These are phyloP conservation scores for Periconia macrospinosa DNA, from an alignment of 2,329 filamentous ascomycete species.

Conservation along the genomic window DNA sequence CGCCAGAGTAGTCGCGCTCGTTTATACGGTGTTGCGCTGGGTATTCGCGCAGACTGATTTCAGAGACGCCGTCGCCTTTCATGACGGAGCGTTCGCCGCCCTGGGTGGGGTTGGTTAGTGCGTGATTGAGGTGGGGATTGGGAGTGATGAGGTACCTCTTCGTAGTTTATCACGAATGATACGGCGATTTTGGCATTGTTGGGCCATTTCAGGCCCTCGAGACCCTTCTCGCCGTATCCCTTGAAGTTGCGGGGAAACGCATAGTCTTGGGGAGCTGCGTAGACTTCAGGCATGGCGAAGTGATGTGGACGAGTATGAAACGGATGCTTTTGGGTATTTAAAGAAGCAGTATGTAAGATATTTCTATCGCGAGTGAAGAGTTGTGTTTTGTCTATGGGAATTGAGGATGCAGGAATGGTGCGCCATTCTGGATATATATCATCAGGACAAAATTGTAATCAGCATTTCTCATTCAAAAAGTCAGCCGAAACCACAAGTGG, in stretches of 20 bases:
- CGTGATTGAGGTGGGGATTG: neutral
- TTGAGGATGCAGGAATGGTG: no score
- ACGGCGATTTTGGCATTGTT: conserved; percentile 42
- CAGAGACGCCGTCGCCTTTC: conserved; percentile 36
- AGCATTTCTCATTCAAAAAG: no score
- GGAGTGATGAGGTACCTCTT: conserved; percentile 20
- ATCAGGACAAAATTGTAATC: no score
- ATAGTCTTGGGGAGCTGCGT: conserved; percentile 25
- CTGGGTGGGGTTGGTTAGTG: conserved; percentile 11
- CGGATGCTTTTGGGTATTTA: neutral
- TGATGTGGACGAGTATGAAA: neutral
- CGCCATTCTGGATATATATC: no score
- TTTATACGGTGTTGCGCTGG: conserved; percentile 39
- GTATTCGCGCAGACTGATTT: conserved; percentile 42
- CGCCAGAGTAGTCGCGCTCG: conserved; percentile 51
- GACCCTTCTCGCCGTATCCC: conserved; percentile 47
- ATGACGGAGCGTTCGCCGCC: conserved; percentile 37
- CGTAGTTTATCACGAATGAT: conserved; percentile 45
- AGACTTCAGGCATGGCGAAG: conserved; percentile 26
- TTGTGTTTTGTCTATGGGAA: no score
- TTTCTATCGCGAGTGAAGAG: no score
- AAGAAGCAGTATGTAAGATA: neutral
- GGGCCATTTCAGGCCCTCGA: conserved; percentile 38
- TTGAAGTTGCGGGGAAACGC: conserved; percentile 44
- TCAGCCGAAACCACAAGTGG: no score